Evolutionary conservation across 257 asterid genomes (phyloP), one percentile per base, ranked within the genome.

Genomic region (Solanum dulcamara): DNA sequence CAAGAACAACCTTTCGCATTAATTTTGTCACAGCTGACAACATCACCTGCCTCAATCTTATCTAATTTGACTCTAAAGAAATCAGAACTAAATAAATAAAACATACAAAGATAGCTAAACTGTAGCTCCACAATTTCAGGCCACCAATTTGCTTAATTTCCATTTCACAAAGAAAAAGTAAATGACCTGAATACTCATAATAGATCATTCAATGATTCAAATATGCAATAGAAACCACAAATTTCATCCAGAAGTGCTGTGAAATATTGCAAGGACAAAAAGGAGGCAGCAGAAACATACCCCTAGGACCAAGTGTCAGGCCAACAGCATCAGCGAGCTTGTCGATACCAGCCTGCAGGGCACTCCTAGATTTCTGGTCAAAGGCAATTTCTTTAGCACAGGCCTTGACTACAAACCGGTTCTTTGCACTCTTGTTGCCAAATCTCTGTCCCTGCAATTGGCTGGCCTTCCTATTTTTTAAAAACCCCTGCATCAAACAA

Each of bases 321-420:
- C 97, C 99, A 42, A 97, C 99, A 26, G 94, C 97, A 89, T 97
- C 98, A 22, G 98, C 98, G 10, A 96, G 96, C 91, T 97, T 97
- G 84, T 97, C 98, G 5, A 97, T 97, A 11, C 99, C 99, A 37
- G 94, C 89, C 87, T 97, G 99, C 91, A 95, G 94, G 38, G 98
- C 97, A 68, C 91, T 46, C 94, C 99, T 92, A 20, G 99, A 93
- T 35, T 91, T 86, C 91, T 97, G 99, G 90, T 91, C 99, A 88
- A 97, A 96, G 0, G 97, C 96, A 84, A 96, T 96, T 8, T 96
- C 99, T 93, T 95, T 96, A 60, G 98, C 96, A 84, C 89, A 88
- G 51, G 98, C 97, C 89, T 92, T 92, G 86, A 96, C 98, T 79
- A 89, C 91, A 86, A 93, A 92, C 87, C 97, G 92, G 71, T 87